Evolutionary conservation across 805 yeast species (phyloP), one percentile per base, ranked within the genome.

Genomic region (Candida verbasci): DNA sequence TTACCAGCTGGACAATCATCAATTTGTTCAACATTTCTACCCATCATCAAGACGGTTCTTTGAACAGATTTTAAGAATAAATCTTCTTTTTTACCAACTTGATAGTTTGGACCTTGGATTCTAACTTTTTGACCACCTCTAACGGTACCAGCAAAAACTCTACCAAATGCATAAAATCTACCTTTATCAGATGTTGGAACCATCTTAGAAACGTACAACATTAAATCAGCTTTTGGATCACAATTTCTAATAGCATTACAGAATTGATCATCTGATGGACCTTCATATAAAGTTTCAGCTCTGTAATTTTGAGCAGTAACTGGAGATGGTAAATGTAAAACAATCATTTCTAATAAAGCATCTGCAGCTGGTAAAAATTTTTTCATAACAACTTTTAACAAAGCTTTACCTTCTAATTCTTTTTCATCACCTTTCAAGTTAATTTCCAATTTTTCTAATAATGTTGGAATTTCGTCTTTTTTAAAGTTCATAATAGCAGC

Each of bases 1-100:
- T 91, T 91, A 86, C 98, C 98, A 60, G 97, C 97, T 70, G 98
- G 97, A 78, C 95, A 86, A 78, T 91, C 97, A 63, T 91, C 97
- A 62, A 91, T 91, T 67, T 91, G 87, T 81, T 91, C 98, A 63
- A 86, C 94, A 71, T 76, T 72, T 78, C 97, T 86, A 71, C 98
- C 98, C 98, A 91, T 91, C 98, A 91, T 91, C 68, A 91, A 80
- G 62, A 91, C 98, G 60, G 96, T 93, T 82, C 98, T 91, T 81
- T 91, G 98, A 64, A 91, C 77, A 58, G 96, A 85, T 84, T 91
- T 91, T 67, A 91, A 53, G 88, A 91, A 93, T 61, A 91, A 78
- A 65, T 91, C 98, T 43, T 87, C 95, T 83, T 93, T 91, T 81
- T 82, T 86, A 72, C 98, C 98, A 70, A 95, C 96, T 60, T 80